Percentiles rank a stretch among this genome's conserved stretches.
These are phyloP conservation scores for Aspergillus diversus DNA, from an alignment of 495 filamentous ascomycete species.

Conservation along the genomic window DNA sequence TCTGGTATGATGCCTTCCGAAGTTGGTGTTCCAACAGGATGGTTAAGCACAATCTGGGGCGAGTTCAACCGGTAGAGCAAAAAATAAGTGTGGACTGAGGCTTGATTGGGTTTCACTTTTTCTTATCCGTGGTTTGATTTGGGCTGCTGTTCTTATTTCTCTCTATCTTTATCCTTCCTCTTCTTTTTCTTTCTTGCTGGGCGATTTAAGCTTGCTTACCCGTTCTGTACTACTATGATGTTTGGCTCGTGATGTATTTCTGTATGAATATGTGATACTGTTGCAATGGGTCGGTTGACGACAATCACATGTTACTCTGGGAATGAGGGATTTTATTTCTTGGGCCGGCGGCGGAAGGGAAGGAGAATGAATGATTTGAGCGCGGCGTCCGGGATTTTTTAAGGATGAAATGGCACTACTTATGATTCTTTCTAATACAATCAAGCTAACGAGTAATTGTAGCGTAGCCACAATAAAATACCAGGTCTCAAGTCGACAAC, in stretches of 20 bases:
- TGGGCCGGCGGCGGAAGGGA: background rate
- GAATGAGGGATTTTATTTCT: background rate
- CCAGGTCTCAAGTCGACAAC: background rate
- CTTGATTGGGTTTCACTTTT: background rate
- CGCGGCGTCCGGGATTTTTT: conserved; percentile 13
- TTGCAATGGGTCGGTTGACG: conserved; percentile 12
- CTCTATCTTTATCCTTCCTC: background rate
- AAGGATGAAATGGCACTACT: conserved; percentile 1
- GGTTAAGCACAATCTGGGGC: conserved; percentile 48
- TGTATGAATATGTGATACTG: conserved; percentile 28
- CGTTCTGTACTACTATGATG: conserved; percentile 28
- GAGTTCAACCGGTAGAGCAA: conserved; percentile 34
- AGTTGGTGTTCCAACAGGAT: conserved; percentile 42
- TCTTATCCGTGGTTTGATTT: conserved; percentile 1
- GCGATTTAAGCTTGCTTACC: background rate
- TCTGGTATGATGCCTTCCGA: conserved; percentile 37
- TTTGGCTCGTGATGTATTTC: conserved; percentile 15
- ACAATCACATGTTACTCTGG: conserved; percentile 4
- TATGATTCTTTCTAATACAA: background rate
- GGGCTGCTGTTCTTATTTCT: conserved; percentile 2
- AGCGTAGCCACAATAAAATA: too few relatives aligned
- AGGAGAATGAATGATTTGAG: conserved; percentile 15
- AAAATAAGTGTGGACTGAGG: background rate
- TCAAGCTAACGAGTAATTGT: background rate
- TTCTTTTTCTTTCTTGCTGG: conserved; percentile 4